Conservation (phyloP, 148 eudicot species). For the Fagopyrum esculentum region DNA sequence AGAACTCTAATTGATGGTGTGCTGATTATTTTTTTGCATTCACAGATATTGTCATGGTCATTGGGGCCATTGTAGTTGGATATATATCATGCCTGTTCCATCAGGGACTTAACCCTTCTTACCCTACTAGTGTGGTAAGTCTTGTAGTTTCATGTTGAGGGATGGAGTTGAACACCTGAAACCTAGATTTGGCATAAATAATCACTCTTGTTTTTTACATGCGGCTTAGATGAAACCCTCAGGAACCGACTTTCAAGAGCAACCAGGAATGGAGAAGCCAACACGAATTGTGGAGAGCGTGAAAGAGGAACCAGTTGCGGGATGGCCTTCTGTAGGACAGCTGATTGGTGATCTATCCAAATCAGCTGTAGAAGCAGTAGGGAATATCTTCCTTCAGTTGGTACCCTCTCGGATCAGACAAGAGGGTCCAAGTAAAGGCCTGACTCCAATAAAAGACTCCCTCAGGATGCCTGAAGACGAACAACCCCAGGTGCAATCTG, state of each 20-base stretch:
- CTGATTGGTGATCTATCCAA: conserved; percentile 57
- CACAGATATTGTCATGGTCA: conserved; percentile 24
- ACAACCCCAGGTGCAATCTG: conserved; percentile 34
- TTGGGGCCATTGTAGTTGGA: conserved; percentile 15
- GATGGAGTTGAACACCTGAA: neutral
- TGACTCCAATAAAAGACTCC: conserved; percentile 69
- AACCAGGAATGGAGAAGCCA: conserved; percentile 32
- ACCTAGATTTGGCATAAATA: neutral
- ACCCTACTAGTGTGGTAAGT: neutral
- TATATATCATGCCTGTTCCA: conserved; percentile 14
- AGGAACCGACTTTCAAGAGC: conserved; percentile 28
- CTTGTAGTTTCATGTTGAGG: neutral
- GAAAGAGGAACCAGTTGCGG: conserved; percentile 50
- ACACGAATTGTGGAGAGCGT: conserved; percentile 27
- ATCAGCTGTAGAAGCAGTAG: conserved; percentile 41
- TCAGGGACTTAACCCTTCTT: conserved; percentile 15
- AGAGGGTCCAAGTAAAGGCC: conserved; percentile 32
- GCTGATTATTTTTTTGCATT: conserved; percentile 15
- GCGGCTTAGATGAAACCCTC: conserved; percentile 32
- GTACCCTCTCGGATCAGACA: conserved; percentile 32
- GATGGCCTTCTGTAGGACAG: conserved; percentile 78
- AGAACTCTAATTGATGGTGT: conserved; percentile 9
- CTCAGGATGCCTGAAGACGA: conserved; percentile 77
- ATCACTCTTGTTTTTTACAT: conserved; percentile 2
- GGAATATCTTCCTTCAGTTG: conserved; percentile 27